Conservation (phyloP, 2,329 filamentous ascomycete genomes). For the Aspergillus alliaceus region DNA sequence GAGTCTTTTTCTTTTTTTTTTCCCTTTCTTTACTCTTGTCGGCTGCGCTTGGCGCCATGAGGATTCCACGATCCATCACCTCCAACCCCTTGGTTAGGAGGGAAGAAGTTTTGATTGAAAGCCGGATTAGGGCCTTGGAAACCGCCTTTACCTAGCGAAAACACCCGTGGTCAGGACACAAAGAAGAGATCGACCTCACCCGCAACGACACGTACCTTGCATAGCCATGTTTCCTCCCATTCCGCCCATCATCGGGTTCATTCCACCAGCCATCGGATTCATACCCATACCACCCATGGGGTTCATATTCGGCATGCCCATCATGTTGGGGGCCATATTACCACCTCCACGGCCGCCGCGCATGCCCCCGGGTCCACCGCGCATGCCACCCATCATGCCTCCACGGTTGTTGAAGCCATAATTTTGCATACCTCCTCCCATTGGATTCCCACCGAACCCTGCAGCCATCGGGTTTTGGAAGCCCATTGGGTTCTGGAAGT, state of each 20-base stretch:
- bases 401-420: conserved; percentile 54
- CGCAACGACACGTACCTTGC: conserved; percentile 42
- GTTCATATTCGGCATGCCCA: conserved; percentile 54
- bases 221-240: conserved; percentile 51
- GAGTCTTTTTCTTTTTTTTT: too few species aligned
- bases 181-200: neutral
- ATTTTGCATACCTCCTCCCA: conserved; percentile 54
- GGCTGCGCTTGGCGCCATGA: conserved; percentile 75
- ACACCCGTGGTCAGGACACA: conserved; percentile 21
- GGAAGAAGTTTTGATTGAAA: conserved; percentile 75
- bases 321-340: conserved; percentile 58
- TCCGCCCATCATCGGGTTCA: conserved; percentile 59
- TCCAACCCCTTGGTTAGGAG: conserved; percentile 48
- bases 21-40: conserved; percentile 65
- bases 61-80: conserved; percentile 73
- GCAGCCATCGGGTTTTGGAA: conserved; percentile 50
- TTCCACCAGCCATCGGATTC: conserved; percentile 54
- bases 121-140: conserved; percentile 69
- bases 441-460: conserved; percentile 43
- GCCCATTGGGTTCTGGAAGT: conserved; percentile 48
- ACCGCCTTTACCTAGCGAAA: conserved; percentile 46
- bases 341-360: conserved; percentile 53
- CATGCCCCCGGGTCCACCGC: conserved; percentile 58
- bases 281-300: conserved; percentile 55
- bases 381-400: conserved; percentile 54